These are phyloP conservation scores for Cucumis sativus DNA, from an alignment of 306 rosid genomes.

Conservation along the genomic window DNA sequence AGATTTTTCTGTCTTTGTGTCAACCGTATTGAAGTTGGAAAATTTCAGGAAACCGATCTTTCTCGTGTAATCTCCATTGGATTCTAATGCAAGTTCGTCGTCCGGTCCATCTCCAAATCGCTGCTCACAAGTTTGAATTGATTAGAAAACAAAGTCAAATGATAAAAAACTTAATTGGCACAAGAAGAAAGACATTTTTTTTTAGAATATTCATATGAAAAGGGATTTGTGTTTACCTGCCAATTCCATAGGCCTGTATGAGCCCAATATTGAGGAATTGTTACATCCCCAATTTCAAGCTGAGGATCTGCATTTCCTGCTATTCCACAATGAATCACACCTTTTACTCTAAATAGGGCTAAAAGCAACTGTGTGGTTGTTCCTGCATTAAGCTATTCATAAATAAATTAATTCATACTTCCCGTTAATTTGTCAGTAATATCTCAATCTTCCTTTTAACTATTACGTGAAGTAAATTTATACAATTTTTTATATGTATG, in stretches of 20 bases:
- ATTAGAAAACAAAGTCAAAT: not conserved
- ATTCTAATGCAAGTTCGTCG: constrained; percentile 35
- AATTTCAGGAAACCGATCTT: constrained; percentile 34
- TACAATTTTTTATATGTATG: no score
- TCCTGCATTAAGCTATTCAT: constrained; percentile 61
- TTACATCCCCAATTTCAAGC: constrained; percentile 63
- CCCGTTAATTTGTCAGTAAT: no score
- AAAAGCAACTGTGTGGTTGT: constrained; percentile 48
- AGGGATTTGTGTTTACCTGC: constrained; percentile 39
- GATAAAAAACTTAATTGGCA: no score
- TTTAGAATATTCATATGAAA: no score
- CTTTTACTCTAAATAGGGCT: constrained; percentile 37
- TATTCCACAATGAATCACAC: constrained; percentile 59
- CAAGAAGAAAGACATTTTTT: not conserved
- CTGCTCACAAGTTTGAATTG: constrained; percentile 10
- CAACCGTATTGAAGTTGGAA: constrained; percentile 25
- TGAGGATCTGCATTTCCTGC: constrained; percentile 64
- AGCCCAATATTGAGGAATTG: constrained; percentile 65
- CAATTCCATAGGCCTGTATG: constrained; percentile 80
- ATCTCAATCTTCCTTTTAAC: no score
- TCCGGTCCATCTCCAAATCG: constrained; percentile 48
- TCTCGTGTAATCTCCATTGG: constrained; percentile 46
- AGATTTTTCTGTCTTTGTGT: constrained; percentile 11
- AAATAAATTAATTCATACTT: not conserved
- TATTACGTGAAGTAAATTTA: no score